A percentile compares a stretch with the other conserved stretches of the same genome.
These are phyloP conservation scores for Heteromeles arbutifolia DNA, from an alignment of 306 rosid species.

Conservation along the genomic window DNA sequence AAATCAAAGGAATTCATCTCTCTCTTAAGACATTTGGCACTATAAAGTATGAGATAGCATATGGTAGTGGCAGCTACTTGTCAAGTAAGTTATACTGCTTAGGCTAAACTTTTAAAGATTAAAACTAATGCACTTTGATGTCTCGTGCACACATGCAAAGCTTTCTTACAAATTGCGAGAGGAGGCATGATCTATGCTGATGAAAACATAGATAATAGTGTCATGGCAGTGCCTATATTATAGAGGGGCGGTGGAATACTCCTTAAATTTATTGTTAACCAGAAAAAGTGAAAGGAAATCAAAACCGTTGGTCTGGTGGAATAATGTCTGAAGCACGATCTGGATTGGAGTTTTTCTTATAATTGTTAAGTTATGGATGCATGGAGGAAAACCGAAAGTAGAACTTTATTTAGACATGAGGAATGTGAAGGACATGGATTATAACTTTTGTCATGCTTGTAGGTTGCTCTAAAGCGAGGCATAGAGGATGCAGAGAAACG, in stretches of 20 bases:
- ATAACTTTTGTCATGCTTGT: constrained; percentile 23
- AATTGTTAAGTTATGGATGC: not conserved
- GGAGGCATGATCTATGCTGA: not conserved
- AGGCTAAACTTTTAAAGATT: not conserved
- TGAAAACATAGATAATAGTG: not conserved
- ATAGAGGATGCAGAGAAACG: constrained; percentile 87
- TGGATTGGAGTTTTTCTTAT: not conserved
- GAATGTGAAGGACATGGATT: constrained; percentile 3
- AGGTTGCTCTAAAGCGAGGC: constrained; percentile 79
- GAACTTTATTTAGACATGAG: not conserved
- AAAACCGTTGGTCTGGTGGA: not conserved
- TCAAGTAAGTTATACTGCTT: not conserved
- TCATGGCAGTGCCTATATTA: not conserved
- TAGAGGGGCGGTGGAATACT: not conserved
- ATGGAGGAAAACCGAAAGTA: not conserved
- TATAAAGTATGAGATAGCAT: not conserved
- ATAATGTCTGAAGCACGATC: not conserved
- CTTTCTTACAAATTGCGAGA: not conserved
- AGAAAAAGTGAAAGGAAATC: not conserved
- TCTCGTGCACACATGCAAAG: not conserved
- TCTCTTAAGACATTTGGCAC: not conserved
- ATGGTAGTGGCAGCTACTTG: not conserved
- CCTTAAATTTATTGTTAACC: not conserved
- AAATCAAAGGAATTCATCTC: not conserved
- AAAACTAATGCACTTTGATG: not conserved